Evolutionary conservation across 2,329 filamentous ascomycete species (phyloP), one percentile per base, ranked within the genome.

Genomic region (Cercospora nicotianae): DNA sequence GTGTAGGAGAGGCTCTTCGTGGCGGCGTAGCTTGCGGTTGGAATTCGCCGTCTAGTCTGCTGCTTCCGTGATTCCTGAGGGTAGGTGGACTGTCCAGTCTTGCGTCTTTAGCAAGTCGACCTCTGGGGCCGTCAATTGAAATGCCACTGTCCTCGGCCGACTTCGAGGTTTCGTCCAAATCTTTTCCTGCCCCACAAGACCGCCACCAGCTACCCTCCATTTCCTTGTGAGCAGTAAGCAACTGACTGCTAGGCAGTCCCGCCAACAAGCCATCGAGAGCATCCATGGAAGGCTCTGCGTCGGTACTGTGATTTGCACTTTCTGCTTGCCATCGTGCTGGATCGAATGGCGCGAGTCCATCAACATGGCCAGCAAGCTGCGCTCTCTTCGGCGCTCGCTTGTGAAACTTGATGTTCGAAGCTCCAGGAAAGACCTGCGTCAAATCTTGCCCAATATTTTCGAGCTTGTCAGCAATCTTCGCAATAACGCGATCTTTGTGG

Each of bases 401-500:
- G 42, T 79, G 79, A 26, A 77, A 72, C 62, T 83, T 85, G 62
- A 82, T 70, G 18, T 83, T 82, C 30, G 82, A 80, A 20, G 83
- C 81, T 23, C 83, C 82, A 5, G 87, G 87, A 72, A 90, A 89
- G 2, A 88, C 82, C 10, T 82, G 81, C 16, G 82, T 83, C 5
- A 89, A 75, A 72, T 88, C 86, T 58, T 87, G 79, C 5, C 85
- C 84, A 48, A 85, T 82, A 1, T 81, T 79, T 71, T 88, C 86
- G 60, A 88, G 81, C 68, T 86, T 85, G 72, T 89, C 87, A 28
- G 87, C 80, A 23, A 90, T 77, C 65, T 85, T 87, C 7, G 79
- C 80, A 61, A 90, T 84, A 18, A 86, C 82, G 74, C 83, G 86
- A 73, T 90, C 87, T 74, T 89, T 90, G 30, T 85, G 83, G 63